Base-by-base conservation (phyloP, 169 alveolate species). In the Eimeria praecox region DNA sequence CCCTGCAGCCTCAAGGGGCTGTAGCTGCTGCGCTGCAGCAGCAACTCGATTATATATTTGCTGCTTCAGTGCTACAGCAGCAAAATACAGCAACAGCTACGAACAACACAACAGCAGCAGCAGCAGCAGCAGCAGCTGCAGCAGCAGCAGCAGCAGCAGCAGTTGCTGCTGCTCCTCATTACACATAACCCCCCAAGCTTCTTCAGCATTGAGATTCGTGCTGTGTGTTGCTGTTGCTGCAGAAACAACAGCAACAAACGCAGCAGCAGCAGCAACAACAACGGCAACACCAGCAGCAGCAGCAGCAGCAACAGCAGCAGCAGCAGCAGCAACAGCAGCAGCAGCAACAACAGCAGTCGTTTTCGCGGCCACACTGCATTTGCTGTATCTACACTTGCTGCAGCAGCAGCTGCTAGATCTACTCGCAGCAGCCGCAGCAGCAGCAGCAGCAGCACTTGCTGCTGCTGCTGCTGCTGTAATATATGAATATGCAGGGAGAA, bases 91-190 rank as follows among this genome's bases (percentile, higher is more conserved):
- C 69, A 14, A 27, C 69, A 59, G 69, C n/a, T 59, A 59, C 18
- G 6, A 14, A 27, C 40, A 62, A 2, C 38, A 62, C 38, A 16
- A n/a, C 27, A 2, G 54, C 54, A 0, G 54, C 83, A 38, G 22
- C 83, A 33, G 83, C 83, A 73, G 83, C 83, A 73, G n/a, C 83
- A 73, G 83, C 83, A 35, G 83, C 83, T 0, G 54, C 83, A 73
- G n/a, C 83, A 33, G 54, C 83, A 73, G 83, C 83, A 73, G 22
- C 83, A 73, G 54, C 54, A 73, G 80, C 80, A 38, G 44, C 5
- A 38, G 77, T 30, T 69, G 66, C n/a, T 62, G 38, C 75, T 62
- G 38, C 83, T 6, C 83, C 49, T n/a, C 20, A 9, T 22, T 69
- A 9, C 22, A 6, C 80, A 69, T 10, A 30, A 22, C 46, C n/a